Conservation (phyloP, 2,329 filamentous ascomycete species). For the Zarea fungicola region DNA sequence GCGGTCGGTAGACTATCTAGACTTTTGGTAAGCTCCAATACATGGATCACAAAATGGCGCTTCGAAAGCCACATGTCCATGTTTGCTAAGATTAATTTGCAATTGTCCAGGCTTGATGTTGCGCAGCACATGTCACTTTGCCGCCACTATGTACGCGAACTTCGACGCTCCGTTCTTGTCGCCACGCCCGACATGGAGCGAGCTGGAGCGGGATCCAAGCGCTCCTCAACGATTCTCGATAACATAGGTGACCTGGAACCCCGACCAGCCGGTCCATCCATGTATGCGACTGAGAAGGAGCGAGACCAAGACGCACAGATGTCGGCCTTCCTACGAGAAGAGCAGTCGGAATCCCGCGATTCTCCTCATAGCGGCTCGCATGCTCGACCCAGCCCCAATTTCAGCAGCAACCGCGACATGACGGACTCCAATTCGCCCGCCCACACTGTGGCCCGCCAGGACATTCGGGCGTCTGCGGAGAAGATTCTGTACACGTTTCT, state of each 20-base stretch:
- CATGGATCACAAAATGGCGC: not conserved
- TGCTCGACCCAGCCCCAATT: constrained; percentile 50
- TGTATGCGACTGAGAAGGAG: constrained; percentile 63
- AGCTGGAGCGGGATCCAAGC: constrained; percentile 60
- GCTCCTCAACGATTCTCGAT: constrained; percentile 76
- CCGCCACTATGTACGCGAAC: constrained; percentile 92
- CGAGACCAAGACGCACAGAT: constrained; percentile 82
- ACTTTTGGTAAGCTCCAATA: constrained; percentile 71
- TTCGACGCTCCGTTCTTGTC: constrained; percentile 86
- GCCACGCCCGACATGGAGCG: constrained; percentile 89
- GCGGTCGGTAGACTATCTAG: constrained; percentile 92
- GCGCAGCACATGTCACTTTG: constrained; percentile 98
- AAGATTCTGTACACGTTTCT: constrained; percentile 99
- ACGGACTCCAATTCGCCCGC: constrained; percentile 78
- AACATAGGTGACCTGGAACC: constrained; percentile 62
- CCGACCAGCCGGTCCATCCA: constrained; percentile 54
- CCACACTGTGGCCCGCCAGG: constrained; percentile 78
- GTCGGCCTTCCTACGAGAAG: constrained; percentile 79
- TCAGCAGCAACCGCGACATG: constrained; percentile 54
- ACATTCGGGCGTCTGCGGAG: constrained; percentile 89
- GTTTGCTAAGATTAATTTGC: not conserved
- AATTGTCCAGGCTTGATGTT: constrained; percentile 80
- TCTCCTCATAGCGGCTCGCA: constrained; percentile 46
- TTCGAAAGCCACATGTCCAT: not conserved
- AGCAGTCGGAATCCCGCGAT: constrained; percentile 45